A percentile compares a stretch with the other conserved stretches of the same genome.
These are phyloP conservation scores for Vitis labrusca DNA, from an alignment of 164 flowering plant genomes.

Conservation along the genomic window DNA sequence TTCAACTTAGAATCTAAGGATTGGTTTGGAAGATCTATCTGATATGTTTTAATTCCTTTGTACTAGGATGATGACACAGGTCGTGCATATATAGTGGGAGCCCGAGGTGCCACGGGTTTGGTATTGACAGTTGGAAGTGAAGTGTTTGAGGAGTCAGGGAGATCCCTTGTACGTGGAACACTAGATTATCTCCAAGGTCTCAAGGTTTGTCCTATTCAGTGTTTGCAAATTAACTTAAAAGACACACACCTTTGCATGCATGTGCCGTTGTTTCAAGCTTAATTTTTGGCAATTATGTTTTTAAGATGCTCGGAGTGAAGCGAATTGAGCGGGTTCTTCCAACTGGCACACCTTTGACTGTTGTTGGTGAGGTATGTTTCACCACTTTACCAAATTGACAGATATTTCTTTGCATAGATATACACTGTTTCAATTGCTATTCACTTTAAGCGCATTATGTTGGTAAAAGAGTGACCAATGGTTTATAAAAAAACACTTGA, in stretches of 20 bases:
- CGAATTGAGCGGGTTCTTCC: conserved; percentile 95
- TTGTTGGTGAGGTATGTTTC: conserved; percentile 89
- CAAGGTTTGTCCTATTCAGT: conserved; percentile 56
- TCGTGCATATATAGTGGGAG: conserved; percentile 86
- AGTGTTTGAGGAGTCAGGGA: conserved; percentile 91
- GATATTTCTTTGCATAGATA: no score
- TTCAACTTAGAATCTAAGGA: neutral
- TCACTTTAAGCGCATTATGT: no score
- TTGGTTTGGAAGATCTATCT: conserved; percentile 1
- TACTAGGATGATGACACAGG: conserved; percentile 92
- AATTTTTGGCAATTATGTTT: conserved; percentile 14
- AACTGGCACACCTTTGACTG: conserved; percentile 84
- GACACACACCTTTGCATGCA: neutral
- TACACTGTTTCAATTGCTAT: no score
- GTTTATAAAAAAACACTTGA: no score
- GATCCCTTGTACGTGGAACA: conserved; percentile 91
- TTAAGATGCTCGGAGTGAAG: conserved; percentile 98
- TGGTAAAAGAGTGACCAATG: no score
- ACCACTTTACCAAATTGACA: no score
- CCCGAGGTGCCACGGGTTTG: conserved; percentile 86
- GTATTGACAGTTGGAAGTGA: conserved; percentile 86
- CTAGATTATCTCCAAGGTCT: conserved; percentile 95
- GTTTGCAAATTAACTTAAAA: neutral
- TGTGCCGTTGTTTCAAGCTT: neutral
- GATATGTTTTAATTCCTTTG: conserved; percentile 8